Conservation (phyloP, 2,329 filamentous ascomycete species). For the Chaetomiaceae sp. region DNA sequence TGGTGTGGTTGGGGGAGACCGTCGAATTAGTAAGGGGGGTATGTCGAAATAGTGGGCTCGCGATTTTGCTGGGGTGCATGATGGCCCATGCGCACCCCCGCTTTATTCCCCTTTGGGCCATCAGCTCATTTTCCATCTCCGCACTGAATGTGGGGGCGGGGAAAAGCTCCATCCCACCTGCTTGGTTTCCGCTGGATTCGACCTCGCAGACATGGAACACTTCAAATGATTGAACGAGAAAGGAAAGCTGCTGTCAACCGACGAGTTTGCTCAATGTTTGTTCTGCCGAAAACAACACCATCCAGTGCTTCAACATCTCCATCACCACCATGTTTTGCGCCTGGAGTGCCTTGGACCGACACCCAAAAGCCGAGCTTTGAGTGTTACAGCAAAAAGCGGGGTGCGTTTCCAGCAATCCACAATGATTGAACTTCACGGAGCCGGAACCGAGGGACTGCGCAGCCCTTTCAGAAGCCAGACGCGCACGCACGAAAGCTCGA, state of each 20-base stretch:
- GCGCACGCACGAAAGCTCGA: too few species aligned
- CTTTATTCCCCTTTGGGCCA: slow-evolving; percentile 6
- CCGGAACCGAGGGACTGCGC: slow-evolving; percentile 17
- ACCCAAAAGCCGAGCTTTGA: slow-evolving; percentile 8
- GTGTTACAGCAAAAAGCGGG: slow-evolving; percentile 26
- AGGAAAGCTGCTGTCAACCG: too few species aligned
- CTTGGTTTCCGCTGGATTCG: background rate
- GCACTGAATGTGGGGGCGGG: slow-evolving; percentile 32
- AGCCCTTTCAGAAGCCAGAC: slow-evolving; percentile 3
- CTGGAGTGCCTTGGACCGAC: background rate
- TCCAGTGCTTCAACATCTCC: background rate
- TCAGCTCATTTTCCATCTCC: slow-evolving; percentile 28
- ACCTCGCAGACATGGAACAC: background rate
- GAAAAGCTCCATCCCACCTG: background rate
- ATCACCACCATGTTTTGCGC: background rate
- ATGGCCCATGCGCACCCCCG: background rate
- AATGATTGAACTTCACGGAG: slow-evolving; percentile 4
- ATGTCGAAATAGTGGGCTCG: too few species aligned
- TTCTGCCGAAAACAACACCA: too few species aligned
- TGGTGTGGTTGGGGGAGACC: too few species aligned
- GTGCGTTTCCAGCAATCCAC: slow-evolving; percentile 6
- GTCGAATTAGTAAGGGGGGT: too few species aligned
- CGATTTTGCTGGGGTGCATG: background rate
- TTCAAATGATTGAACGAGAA: too few species aligned
- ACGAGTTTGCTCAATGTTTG: too few species aligned